A percentile compares a stretch with the other conserved stretches of the same genome.
These are phyloP conservation scores for Rutstroemia sp. DNA, from an alignment of 2,329 filamentous ascomycete genomes.

Conservation along the genomic window DNA sequence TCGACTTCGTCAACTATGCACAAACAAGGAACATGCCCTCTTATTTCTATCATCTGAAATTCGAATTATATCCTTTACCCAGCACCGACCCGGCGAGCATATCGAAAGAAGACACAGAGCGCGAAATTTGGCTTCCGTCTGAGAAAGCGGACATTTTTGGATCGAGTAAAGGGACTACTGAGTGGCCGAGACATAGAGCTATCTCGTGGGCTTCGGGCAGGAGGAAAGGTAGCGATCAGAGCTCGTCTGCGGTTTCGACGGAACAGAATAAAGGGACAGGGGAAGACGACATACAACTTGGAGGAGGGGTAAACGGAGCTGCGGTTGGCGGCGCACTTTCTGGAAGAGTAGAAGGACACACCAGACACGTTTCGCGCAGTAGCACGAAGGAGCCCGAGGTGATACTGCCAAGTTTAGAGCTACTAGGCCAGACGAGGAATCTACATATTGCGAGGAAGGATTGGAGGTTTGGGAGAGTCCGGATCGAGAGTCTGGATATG, in stretches of 20 bases:
- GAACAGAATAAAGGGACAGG: slow-evolving; percentile 12
- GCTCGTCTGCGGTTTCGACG: background rate
- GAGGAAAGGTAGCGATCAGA: background rate
- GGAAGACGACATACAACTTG: too few species aligned
- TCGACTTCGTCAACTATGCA: background rate
- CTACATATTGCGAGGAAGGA: slow-evolving; percentile 48
- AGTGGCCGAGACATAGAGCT: slow-evolving; percentile 20
- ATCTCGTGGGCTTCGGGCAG: background rate
- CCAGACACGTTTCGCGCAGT: background rate
- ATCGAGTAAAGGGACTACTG: background rate
- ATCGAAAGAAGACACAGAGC: slow-evolving; percentile 6
- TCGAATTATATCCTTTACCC: slow-evolving; percentile 49
- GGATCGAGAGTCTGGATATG: slow-evolving; percentile 77
- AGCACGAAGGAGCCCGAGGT: background rate
- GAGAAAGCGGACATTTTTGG: slow-evolving; percentile 38
- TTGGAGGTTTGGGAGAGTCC: slow-evolving; percentile 75
- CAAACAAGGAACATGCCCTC: slow-evolving; percentile 24
- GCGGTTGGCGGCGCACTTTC: too few species aligned
- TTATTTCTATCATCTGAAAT: slow-evolving; percentile 59
- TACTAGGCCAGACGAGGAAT: slow-evolving; percentile 18
- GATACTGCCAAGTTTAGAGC: slow-evolving; percentile 31
- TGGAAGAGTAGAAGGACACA: too few species aligned
- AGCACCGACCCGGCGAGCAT: slow-evolving; percentile 1
- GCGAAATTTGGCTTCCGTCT: slow-evolving; percentile 43
- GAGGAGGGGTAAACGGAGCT: too few species aligned